Evolutionary conservation across 1,284 basidiomycete species (phyloP).

Genomic region (Trametes sp.): DNA sequence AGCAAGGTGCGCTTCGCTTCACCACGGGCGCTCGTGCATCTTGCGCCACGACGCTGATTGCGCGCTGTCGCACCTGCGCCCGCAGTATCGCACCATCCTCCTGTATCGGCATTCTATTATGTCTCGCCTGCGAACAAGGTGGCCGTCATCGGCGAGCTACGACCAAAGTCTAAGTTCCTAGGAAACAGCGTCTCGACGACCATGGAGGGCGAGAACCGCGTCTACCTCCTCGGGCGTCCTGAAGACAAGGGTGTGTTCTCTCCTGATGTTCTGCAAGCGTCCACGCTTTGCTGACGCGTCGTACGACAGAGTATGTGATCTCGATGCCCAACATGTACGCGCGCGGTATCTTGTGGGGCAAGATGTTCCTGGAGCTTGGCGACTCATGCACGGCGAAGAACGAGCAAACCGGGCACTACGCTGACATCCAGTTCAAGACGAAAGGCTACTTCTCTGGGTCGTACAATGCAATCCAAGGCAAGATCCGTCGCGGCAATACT

Average conservation of each 20-base stretch:
- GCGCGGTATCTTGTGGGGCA: conserved; percentile 95
- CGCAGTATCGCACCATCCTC: conserved; percentile 91
- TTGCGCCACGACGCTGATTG: conserved; percentile 5
- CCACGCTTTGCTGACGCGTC: neutral
- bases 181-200: conserved; percentile 95
- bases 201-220: conserved; percentile 96
- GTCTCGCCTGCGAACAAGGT: conserved; percentile 91
- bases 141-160: conserved; percentile 89
- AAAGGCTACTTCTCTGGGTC: conserved; percentile 99
- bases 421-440: conserved; percentile 97
- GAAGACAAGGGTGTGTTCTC: conserved; percentile 82
- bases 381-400: conserved; percentile 91
- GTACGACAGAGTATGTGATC: conserved; percentile 74
- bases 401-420: conserved; percentile 75
- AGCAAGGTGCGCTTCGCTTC: conserved; percentile 75
- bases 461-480: conserved; percentile 91
- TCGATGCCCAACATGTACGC: conserved; percentile 99
- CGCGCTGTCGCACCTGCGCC: neutral
- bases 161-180: conserved; percentile 95
- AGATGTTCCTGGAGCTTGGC: conserved; percentile 97
- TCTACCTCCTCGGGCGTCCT: conserved; percentile 80
- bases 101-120: conserved; percentile 97
- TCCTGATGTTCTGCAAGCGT: neutral
- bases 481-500: conserved; percentile 70
- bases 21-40: conserved; percentile 1